Evolutionary conservation across 202 grass and related monocot species (phyloP), one percentile per base, ranked within the genome.

Genomic region (Tripidium arundinaceum): DNA sequence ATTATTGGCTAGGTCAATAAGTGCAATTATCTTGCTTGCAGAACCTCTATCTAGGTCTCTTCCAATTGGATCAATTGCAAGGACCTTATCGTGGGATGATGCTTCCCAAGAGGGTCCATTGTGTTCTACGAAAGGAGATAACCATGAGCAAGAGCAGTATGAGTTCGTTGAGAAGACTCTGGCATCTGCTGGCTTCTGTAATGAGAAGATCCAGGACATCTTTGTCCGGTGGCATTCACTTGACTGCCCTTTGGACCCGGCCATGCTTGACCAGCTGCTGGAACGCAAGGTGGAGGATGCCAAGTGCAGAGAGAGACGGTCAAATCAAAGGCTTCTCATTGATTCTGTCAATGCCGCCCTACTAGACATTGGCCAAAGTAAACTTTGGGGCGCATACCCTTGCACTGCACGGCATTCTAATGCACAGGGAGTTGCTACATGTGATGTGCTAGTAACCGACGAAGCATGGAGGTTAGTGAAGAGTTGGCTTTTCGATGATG

Each of bases 261-360:
- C 31, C 6, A 77, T 98, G 70, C 41, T 69, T 4, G 90, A 95
- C 74, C 84, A 91, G 18, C 83, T 98, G 62, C 75, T 94, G 80
- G 90, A 93, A 49, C 86, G 83, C 43, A 91, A 93, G 57, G 80
- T 89, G 75, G 95, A 95, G 64, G 88, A 87, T 45, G 88, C 92
- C 19, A 97, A 89, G 37, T 89, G 89, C 85, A 85, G 88, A 63
- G 95, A 98, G 84, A 88, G 88, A 61, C 79, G 79, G 38, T 88
- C 95, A 21, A 93, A 88, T 68, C 90, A 93, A 74, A 88, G 82
- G 74, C 88, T 95, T 34, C 80, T 98, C 25, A 89, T 98, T n/a
- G 95, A 98, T 62, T 94, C 90, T 76, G 95, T 93, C 57, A 98
- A 93, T 39, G 66, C 84, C 11, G 92, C 90, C 0, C 72, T 98